Evolutionary conservation across 2,329 filamentous ascomycete species (phyloP).

Genomic region (Triangularia verruculosa): DNA sequence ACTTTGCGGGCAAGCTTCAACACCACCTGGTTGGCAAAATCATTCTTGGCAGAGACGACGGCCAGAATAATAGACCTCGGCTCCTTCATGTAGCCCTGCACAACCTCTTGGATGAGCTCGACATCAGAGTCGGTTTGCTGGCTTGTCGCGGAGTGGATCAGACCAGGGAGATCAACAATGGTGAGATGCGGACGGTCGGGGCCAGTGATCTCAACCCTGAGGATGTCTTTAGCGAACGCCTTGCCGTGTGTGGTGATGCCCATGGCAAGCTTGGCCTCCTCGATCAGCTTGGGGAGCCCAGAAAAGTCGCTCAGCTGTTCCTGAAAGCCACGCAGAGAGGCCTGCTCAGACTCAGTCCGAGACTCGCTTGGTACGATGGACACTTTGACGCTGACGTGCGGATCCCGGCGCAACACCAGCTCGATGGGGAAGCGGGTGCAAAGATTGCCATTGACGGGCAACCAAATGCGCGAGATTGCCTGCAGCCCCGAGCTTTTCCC

Average conservation of each 20-base stretch:
- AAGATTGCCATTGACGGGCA: slow-evolving; percentile 23
- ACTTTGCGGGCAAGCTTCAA: slow-evolving; percentile 34
- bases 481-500: slow-evolving; percentile 24
- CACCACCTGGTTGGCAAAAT: slow-evolving; percentile 55
- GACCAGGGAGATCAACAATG: slow-evolving; percentile 50
- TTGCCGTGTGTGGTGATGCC: slow-evolving; percentile 36
- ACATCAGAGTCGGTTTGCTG: slow-evolving; percentile 40
- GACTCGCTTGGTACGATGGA: slow-evolving; percentile 25
- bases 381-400: slow-evolving; percentile 16
- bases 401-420: slow-evolving; percentile 23
- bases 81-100: slow-evolving; percentile 51
- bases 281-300: slow-evolving; percentile 27
- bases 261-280: slow-evolving; percentile 41
- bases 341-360: slow-evolving; percentile 15
- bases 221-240: slow-evolving; percentile 39
- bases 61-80: slow-evolving; percentile 53
- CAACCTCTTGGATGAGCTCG: slow-evolving; percentile 40
- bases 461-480: slow-evolving; percentile 24
- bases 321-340: slow-evolving; percentile 16
- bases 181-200: slow-evolving; percentile 47
- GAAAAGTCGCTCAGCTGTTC: slow-evolving; percentile 14
- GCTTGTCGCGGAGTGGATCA: slow-evolving; percentile 44
- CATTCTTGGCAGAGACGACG: slow-evolving; percentile 47
- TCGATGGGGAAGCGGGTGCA: slow-evolving; percentile 27
- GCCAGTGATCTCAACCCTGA: slow-evolving; percentile 41